Base-by-base conservation (phyloP, 2,329 filamentous ascomycete genomes). In the Ophiocordyceps camponoti-leonardi region DNA sequence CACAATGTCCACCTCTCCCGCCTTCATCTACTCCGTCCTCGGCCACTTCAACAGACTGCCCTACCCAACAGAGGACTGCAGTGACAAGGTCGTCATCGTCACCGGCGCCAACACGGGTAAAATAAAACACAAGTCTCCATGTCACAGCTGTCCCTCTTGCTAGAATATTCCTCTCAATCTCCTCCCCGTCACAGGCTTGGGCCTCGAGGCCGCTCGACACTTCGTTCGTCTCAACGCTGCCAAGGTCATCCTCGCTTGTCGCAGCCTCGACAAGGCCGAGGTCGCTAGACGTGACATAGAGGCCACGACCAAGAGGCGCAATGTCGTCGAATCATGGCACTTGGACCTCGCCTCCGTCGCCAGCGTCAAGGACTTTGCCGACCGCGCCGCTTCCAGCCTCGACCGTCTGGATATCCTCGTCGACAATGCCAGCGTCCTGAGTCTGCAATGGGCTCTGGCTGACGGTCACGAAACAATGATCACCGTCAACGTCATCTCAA, bases 401-500 rank as follows among this genome's bases (percentile, higher is more conserved):
- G 59, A 61, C 4, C 55, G 69, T 11, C 51, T 71, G 18, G 68
- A 71, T 47, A 56, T 61, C 3, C 49, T 72, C 0, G 47, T 72
- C 8, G 56, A 61, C 43, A 72, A 69, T 44, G 68, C 68, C 4
- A 51, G 54, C 14, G 30, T 55, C 14, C 44, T 52, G 10, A 47
- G 45, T 5, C 31, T 49, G 6, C 43, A 46, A 6, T 53, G 50
- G 39, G 46, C 51, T 14, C 44, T 56, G 39, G 49, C 54, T 19
- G 65, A 67, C 46, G 68, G 65, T 2, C 59, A 63, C 45, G 69
- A 72, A 53, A 51, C 52, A 14, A 64, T 57, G 26, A 52, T 71
- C 43, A 65, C 64, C 4, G 61, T 72, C 42, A 73, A 73, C 50
- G 64, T 71, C 18, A 55, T 73, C 33, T 61, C 61, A 3, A 72